Percentiles rank a stretch among this genome's conserved stretches.
Evolutionary conservation across 345 rosid species (phyloP).

Genomic region (Orychophragmus violaceus): DNA sequence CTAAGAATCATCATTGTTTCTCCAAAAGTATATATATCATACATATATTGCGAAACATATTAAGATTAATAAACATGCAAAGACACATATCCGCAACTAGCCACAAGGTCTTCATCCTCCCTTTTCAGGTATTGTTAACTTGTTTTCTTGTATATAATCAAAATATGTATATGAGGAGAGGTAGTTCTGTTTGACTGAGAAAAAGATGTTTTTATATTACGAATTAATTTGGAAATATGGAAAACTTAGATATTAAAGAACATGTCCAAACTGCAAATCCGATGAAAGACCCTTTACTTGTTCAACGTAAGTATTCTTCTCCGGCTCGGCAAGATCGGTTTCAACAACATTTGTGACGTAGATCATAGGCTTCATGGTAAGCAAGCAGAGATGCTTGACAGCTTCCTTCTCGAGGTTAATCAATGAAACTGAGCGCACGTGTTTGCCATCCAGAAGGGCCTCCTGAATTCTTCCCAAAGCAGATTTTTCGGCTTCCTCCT

Average conservation of each 20-base stretch:
- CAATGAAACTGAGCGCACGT: slow-evolving; percentile 70
- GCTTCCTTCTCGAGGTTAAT: slow-evolving; percentile 70
- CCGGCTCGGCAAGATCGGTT: slow-evolving; percentile 69
- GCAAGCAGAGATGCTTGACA: slow-evolving; percentile 84
- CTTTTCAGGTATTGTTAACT: no score
- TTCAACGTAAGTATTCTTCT: slow-evolving; percentile 57
- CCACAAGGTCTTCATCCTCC: no score
- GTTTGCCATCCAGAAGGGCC: slow-evolving; percentile 85
- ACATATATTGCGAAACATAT: no score
- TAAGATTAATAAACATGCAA: no score
- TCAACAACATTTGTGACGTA: slow-evolving; percentile 85
- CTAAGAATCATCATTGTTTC: no score
- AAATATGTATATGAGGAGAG: no score
- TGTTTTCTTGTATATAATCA: no score
- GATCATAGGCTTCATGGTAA: slow-evolving; percentile 80
- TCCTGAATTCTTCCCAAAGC: slow-evolving; percentile 67
- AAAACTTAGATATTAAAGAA: background rate
- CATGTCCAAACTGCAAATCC: no score
- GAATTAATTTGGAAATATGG: background rate
- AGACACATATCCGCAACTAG: no score
- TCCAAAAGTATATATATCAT: no score
- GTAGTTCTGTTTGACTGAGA: no score
- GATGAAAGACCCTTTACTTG: slow-evolving; percentile 73
- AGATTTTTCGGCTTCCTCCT: slow-evolving; percentile 71
- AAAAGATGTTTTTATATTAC: no score